Conservation (phyloP, 2,329 filamentous ascomycete genomes). For the Myriosclerotinia scirpicola region DNA sequence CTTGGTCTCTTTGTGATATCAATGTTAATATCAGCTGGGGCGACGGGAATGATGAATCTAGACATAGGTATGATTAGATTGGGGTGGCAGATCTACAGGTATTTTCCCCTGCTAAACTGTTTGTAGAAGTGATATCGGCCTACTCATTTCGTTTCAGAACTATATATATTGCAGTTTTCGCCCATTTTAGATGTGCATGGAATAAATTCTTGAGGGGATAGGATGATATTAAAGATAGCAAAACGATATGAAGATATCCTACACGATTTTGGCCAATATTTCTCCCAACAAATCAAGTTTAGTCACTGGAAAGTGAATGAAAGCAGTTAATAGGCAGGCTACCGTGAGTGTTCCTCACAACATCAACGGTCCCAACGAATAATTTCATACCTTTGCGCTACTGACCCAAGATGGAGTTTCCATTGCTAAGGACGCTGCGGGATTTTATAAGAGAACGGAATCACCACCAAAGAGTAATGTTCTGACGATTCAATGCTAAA, state of each 20-base stretch:
- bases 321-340: background rate
- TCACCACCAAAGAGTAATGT: background rate
- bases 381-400: background rate
- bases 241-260: background rate
- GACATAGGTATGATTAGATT: background rate
- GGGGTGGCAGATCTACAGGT: background rate
- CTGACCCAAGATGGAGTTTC: background rate
- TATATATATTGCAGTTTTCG: background rate
- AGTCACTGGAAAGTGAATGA: background rate
- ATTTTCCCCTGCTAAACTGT: background rate
- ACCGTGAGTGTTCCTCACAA: background rate
- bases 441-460: background rate
- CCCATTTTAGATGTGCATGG: background rate
- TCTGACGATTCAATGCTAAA: background rate
- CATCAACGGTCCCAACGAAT: background rate
- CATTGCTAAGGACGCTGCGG: no score
- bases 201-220: fast-evolving
- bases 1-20: no score
- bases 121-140: fast-evolving
- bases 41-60: background rate
- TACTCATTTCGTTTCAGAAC: background rate
- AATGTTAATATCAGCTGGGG: no score
- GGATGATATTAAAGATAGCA: background rate
- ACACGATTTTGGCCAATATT: no score
- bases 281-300: background rate